Evolutionary conservation across 2,329 filamentous ascomycete genomes (phyloP).

Genomic region (Penicillium sp.): DNA sequence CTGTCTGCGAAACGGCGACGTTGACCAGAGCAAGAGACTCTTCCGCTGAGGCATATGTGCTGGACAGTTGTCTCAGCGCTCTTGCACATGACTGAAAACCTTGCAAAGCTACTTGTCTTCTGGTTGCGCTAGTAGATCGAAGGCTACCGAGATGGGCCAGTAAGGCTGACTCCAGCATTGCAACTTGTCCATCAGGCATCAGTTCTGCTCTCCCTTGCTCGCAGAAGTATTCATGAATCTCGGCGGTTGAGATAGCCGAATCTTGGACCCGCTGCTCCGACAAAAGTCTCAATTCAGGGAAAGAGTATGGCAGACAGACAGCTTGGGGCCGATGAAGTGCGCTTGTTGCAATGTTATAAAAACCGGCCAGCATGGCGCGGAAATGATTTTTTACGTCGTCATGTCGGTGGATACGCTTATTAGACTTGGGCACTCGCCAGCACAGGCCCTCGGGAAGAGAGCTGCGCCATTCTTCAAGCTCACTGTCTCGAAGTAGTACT

Average conservation of each 20-base stretch:
- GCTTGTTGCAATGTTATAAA: background rate
- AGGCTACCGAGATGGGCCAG: background rate
- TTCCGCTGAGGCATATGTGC: no score
- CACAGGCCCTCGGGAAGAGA: background rate
- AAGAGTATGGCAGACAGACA: background rate
- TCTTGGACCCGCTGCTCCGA: conserved; percentile 1
- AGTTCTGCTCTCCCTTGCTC: background rate
- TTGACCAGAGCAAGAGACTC: no score
- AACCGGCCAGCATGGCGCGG: conserved; percentile 4
- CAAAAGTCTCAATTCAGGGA: background rate
- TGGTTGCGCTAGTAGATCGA: background rate
- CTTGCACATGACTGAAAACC: conserved; percentile 11
- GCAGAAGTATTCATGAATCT: background rate
- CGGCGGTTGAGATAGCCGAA: background rate
- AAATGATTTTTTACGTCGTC: background rate
- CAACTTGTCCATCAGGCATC: conserved; percentile 1
- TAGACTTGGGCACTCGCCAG: background rate
- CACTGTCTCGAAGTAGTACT: conserved; percentile 7
- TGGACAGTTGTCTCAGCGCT: no score
- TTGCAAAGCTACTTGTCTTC: background rate
- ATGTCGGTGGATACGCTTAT: background rate
- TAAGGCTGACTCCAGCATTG: conserved; percentile 4
- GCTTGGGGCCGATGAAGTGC: background rate
- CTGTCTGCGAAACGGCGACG: no score
- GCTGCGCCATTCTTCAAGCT: conserved; percentile 8